Conservation (phyloP, 2,329 filamentous ascomycete species). For the Exophiala alcalophila region DNA sequence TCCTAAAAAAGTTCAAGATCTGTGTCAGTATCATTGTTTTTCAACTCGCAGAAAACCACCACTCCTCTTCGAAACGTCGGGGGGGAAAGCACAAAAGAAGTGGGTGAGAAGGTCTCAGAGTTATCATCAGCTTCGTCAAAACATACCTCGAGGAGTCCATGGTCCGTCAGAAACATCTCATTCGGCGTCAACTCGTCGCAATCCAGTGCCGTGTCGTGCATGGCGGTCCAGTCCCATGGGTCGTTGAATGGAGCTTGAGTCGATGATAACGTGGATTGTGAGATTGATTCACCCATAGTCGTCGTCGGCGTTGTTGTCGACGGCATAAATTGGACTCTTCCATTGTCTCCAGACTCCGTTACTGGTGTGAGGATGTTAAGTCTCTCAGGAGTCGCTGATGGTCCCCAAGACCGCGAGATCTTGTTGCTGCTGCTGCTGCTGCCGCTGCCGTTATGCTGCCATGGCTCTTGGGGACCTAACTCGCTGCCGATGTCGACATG, state of each 20-base stretch:
- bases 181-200: background rate
- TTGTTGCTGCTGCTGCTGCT: background rate
- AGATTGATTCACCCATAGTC: no score
- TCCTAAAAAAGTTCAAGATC: no score
- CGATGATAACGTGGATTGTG: background rate
- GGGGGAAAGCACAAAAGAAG: no score
- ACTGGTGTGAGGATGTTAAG: no score
- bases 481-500: no score
- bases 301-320: background rate
- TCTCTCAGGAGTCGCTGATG: no score
- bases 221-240: slow-evolving; percentile 1
- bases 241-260: background rate
- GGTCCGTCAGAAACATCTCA: background rate
- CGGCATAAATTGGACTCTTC: background rate
- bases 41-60: background rate
- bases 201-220: background rate
- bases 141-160: slow-evolving; percentile 1
- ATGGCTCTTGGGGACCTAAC: background rate
- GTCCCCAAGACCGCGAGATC: background rate
- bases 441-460: background rate
- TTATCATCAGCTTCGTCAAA: background rate
- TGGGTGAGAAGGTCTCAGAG: no score
- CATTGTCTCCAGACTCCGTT: no score
- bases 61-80: no score
- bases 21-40: no score